phyloP scores from a whole-genome alignment of 768 basidiomycete species.

The Tricholoma furcatifolium region DNA sequence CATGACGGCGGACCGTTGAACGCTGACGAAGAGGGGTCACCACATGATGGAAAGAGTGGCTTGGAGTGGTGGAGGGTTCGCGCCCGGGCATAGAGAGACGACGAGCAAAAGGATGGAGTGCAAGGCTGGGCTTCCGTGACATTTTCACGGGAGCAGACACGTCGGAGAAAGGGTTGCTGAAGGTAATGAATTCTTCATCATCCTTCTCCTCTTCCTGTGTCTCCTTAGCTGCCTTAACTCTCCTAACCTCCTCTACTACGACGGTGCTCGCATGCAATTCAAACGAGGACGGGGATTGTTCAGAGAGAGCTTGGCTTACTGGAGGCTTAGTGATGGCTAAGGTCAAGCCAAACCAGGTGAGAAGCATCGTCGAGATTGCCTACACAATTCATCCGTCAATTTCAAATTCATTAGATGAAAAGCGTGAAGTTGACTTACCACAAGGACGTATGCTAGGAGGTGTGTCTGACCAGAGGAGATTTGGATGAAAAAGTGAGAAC shows the following conservation, averaged over 20 bases:
- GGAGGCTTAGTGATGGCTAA: slow-evolving; percentile 5
- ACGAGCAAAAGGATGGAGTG: slow-evolving; percentile 8
- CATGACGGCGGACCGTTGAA: not conserved
- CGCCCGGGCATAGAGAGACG: slow-evolving; percentile 6
- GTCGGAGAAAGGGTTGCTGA: slow-evolving; percentile 4
- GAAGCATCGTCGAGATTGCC: not conserved
- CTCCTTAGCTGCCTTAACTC: no score
- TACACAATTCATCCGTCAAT: not conserved
- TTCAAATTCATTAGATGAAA: not conserved
- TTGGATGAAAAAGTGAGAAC: not conserved
- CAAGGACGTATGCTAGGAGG: not conserved
- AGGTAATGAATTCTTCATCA: not conserved
- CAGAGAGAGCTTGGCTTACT: not conserved
- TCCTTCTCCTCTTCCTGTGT: not conserved
- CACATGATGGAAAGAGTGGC: not conserved
- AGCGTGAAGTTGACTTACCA: not conserved
- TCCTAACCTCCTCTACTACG: no score
- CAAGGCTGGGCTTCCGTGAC: not conserved
- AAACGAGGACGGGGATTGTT: not conserved
- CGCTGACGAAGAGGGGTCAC: not conserved
- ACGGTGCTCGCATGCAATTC: not conserved
- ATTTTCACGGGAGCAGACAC: slow-evolving; percentile 4
- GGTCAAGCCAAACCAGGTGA: not conserved
- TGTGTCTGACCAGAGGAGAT: not conserved
- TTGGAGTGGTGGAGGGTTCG: not conserved